phyloP scores from a whole-genome alignment of 805 yeast genomes.

The Lipomyces chichibuensis region DNA sequence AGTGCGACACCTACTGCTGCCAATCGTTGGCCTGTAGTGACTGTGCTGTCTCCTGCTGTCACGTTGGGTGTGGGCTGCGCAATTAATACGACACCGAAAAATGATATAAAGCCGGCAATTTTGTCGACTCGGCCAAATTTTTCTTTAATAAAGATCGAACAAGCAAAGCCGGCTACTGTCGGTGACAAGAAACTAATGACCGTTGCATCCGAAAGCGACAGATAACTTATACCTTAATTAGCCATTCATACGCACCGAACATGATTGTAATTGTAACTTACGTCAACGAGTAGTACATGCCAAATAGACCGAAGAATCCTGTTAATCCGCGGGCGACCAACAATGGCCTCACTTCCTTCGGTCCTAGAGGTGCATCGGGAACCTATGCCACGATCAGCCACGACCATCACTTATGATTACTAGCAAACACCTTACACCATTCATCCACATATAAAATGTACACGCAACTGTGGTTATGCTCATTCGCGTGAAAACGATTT shows the following conservation, averaged over 20 bases:
- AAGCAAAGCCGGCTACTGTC: slow-evolving; percentile 71
- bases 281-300: slow-evolving; percentile 72
- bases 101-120: slow-evolving; percentile 65
- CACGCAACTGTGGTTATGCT: slow-evolving; percentile 65
- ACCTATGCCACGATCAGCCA: slow-evolving; percentile 41
- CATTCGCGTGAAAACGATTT: slow-evolving; percentile 80
- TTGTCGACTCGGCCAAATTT: slow-evolving; percentile 68
- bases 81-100: slow-evolving; percentile 75
- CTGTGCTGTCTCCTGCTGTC: slow-evolving; percentile 44
- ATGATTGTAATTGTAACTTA: not conserved
- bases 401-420: not conserved
- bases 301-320: slow-evolving; percentile 82
- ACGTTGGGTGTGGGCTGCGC: slow-evolving; percentile 62
- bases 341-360: slow-evolving; percentile 56
- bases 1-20: slow-evolving; percentile 66
- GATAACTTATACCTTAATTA: slow-evolving; percentile 44
- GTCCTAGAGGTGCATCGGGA: slow-evolving; percentile 71
- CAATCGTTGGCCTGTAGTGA: slow-evolving; percentile 57
- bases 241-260: not conserved
- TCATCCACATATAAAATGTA: slow-evolving; percentile 55
- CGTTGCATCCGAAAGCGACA: slow-evolving; percentile 79
- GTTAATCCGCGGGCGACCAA: slow-evolving; percentile 65
- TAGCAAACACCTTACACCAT: slow-evolving; percentile 36
- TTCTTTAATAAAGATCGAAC: slow-evolving; percentile 69
- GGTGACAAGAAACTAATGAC: slow-evolving; percentile 81